Base-by-base conservation (phyloP, 139 green algal genomes). In the Coccomyxa sp. region DNA sequence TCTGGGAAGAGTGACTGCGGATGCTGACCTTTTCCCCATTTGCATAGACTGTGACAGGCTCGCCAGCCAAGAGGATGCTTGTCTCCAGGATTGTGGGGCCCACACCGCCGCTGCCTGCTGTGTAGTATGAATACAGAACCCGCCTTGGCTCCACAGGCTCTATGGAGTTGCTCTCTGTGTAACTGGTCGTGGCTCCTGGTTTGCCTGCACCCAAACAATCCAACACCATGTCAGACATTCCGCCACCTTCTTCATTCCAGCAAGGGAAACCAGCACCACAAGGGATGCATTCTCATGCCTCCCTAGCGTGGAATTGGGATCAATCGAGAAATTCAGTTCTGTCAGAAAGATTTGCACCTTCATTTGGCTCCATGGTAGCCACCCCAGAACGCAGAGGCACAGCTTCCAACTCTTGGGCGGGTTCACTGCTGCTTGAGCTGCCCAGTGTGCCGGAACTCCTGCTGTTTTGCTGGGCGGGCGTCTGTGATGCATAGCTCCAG, bases 31-130 rank as follows among this genome's bases (percentile, higher is more conserved):
- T 81, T 45, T 89, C 76, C 25, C 80, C 78, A 58, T 89, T 80
- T 21, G 60, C 67, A 81, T 85, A 92, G 1, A 84, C 89, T 1
- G 83, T 82, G 30, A 92, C 90, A 10, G 86, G 83, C 58, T 88
- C 82, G 23, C 90, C 91, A 4, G 92, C 91, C 58, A 98, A 88
- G 79, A 98, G 89, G 66, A 98, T 93, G 71, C 81, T 95, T 10
- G 96, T 99, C 75, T 97, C 92, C 82, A 99, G 87, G 80, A 99
- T 98, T 60, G 96, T 98, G 67, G 92, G 92, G 0, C 97, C 97
- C 51, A 93, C 96, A 4, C 96, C 96, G 14, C 97, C 97, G 16
- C 86, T 95, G 63, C 91, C 89, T 15, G 94, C 95, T 95, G 94
- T 97, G 89, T 95, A 98, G 89, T 98, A 98, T 58, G 86, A 95